Evolutionary conservation across 2,329 filamentous ascomycete species (phyloP), one percentile per base, ranked within the genome.

Genomic region (Zasmidium cellare): DNA sequence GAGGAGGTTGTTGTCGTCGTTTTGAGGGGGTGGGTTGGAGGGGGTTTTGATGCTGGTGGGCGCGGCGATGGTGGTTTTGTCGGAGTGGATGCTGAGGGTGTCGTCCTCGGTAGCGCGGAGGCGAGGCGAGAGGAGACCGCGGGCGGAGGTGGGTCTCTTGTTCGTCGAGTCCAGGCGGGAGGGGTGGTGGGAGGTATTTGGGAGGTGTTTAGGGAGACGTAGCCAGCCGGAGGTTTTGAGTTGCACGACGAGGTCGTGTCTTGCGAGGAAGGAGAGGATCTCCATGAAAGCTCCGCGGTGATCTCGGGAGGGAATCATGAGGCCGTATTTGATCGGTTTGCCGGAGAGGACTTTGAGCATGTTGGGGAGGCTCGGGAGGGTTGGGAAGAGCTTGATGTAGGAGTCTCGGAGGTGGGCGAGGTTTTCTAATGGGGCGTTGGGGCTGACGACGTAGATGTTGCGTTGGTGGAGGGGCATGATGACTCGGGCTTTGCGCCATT

Each of bases 191-290:
- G 49, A 47, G 2, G 28, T 2, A 45, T 54, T 52, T 7, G 55
- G 89, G 87, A 75, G 87, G 88, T 45, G 94, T 89, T 51, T 93
- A 85, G 67, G 59, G 2, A 69, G 55, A 12, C 65, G 65, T 46
- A 97, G 86, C 80, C 94, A 96, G 12, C 89, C 91, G 73, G 96
- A 97, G 0, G 91, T 94, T 62, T 92, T 90, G 5, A 99, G 82
- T 72, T 97, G 92, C 0, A 90, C 96, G 0, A 97, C 92, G 90
- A 94, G 96, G 14, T 91, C 92, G 48, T 91, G 89, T 44, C 92
- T 87, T 78, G 97, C 86, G 9, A 99, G 83, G 91, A 93, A 99
- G 20, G 91, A 92, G 23, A 99, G 80, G 74, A 97, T 96, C 31
- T 90, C 85, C 74, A 97, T 88, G 73, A 97, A 99, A 1, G 87